Evolutionary conservation across 2,329 filamentous ascomycete genomes (phyloP).

Genomic region (Cryphonectria naterciae): DNA sequence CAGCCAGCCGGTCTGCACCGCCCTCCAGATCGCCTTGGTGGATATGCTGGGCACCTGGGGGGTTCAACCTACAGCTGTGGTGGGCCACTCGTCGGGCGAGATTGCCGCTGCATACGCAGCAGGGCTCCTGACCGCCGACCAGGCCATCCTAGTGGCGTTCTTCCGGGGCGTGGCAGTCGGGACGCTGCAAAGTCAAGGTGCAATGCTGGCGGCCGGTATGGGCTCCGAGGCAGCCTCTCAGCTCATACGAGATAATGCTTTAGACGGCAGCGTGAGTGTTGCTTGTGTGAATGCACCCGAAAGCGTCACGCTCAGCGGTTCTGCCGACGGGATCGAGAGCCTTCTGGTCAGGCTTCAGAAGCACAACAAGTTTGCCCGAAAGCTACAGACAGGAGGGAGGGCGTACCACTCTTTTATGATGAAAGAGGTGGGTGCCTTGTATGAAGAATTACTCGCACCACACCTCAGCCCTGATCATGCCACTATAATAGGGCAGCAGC

Average conservation of each 20-base stretch:
- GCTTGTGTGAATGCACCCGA: neutral
- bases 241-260: neutral
- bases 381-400: neutral
- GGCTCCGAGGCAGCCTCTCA: neutral
- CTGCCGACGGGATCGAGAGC: neutral
- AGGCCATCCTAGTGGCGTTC: neutral
- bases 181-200: neutral
- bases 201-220: neutral
- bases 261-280: neutral
- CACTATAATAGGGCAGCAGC: neutral
- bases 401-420: neutral
- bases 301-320: neutral
- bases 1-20: neutral
- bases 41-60: neutral
- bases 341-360: neutral
- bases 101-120: neutral
- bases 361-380: neutral
- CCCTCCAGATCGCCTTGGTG: neutral
- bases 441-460: neutral
- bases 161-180: neutral
- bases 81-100: neutral
- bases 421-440: neutral
- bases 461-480: neutral
- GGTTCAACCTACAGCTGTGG: neutral
- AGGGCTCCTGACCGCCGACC: neutral